phyloP scores from a whole-genome alignment of 441 rosid species.

The Eutrema salsugineum region DNA sequence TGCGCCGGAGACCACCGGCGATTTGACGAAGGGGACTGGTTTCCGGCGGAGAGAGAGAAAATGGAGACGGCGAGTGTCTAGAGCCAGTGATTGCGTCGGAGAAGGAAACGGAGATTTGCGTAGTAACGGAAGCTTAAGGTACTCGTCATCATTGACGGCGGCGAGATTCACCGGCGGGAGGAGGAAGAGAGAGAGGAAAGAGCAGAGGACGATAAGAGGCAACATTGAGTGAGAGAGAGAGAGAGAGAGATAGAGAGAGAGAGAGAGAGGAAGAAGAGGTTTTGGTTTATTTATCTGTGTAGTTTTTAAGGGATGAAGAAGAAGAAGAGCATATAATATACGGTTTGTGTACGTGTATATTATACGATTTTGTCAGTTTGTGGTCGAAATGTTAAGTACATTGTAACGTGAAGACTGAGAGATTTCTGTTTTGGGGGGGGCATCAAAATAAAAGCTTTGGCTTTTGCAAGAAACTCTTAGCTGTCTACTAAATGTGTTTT shows the following conservation, averaged over 20 bases:
- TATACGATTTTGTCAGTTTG: constrained; percentile 20
- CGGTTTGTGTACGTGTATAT: neutral
- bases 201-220: constrained; percentile 4
- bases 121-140: constrained; percentile 61
- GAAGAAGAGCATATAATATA: constrained; percentile 14
- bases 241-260: constrained; percentile 11
- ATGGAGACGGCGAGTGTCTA: constrained; percentile 49
- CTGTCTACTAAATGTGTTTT: constrained; percentile 30
- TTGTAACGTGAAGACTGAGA: constrained; percentile 29
- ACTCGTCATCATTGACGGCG: constrained; percentile 26
- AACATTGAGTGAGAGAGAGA: constrained; percentile 18
- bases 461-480: constrained; percentile 22
- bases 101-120: constrained; percentile 44
- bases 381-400: constrained; percentile 23
- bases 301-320: constrained; percentile 15
- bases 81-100: constrained; percentile 41
- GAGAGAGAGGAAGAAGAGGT: neutral
- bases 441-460: constrained; percentile 21
- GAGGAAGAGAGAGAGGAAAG: constrained; percentile 30
- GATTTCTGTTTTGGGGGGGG: constrained; percentile 6
- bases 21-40: constrained; percentile 28
- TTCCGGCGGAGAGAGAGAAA: constrained; percentile 29
- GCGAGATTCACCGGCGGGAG: constrained; percentile 4
- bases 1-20: constrained; percentile 71
- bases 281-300: neutral